These are phyloP conservation scores for Botrytis aclada DNA, from an alignment of 2,329 filamentous ascomycete species.

Conservation along the genomic window DNA sequence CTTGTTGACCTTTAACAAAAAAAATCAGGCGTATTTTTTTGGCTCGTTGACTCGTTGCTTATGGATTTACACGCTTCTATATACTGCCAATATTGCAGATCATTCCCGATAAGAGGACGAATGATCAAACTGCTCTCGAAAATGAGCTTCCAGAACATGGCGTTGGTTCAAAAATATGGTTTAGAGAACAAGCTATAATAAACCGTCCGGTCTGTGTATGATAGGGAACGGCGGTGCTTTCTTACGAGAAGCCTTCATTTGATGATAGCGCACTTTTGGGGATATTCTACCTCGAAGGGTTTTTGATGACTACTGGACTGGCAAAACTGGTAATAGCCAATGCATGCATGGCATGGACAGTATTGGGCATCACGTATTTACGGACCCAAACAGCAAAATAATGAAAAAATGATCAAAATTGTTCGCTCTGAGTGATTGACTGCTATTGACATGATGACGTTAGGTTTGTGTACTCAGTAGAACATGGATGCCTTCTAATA, in stretches of 20 bases:
- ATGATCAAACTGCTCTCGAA: not conserved
- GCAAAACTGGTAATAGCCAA: conserved; percentile 5
- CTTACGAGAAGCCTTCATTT: not conserved
- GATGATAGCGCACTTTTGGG: conserved; percentile 3
- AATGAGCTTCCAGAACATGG: conserved; percentile 2
- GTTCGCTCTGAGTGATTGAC: not conserved
- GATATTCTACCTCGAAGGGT: not conserved
- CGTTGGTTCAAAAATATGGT: conserved; percentile 13
- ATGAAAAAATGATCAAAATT: conserved; percentile 11
- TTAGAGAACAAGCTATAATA: conserved; percentile 6
- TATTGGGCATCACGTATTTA: conserved; percentile 17
- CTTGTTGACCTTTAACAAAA: conserved; percentile 2
- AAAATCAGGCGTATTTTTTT: not conserved
- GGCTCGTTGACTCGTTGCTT: conserved; percentile 14
- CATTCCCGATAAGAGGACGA: conserved; percentile 9
- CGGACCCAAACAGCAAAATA: conserved; percentile 13
- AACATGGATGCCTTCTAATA: not conserved
- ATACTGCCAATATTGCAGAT: not conserved
- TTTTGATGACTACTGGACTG: conserved; percentile 4
- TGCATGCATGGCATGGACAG: conserved; percentile 16
- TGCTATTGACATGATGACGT: not conserved
- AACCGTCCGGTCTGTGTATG: conserved; percentile 7
- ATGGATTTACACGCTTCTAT: conserved; percentile 14
- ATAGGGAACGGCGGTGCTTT: conserved; percentile 1
- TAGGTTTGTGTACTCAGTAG: not conserved